Conservation (phyloP, 345 rosid genomes). For the Microthlaspi erraticum region DNA sequence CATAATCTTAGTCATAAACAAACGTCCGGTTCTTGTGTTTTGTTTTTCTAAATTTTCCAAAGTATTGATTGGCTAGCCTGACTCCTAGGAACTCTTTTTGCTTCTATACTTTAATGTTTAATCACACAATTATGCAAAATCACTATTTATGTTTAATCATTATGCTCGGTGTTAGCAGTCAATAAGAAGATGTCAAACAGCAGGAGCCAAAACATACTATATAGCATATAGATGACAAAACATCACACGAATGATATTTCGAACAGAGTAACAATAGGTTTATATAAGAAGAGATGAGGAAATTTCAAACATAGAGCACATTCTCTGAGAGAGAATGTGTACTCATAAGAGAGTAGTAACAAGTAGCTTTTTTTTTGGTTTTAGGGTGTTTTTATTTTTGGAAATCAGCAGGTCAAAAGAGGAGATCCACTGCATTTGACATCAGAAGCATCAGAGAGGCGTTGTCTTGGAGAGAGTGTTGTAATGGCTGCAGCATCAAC, state of each 20-base stretch:
- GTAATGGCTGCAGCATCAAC: conserved; percentile 74
- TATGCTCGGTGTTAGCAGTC: not conserved
- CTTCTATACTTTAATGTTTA: not conserved
- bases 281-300: conserved; percentile 3
- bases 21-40: conserved; percentile 21
- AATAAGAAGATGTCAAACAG: not conserved
- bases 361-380: not conserved
- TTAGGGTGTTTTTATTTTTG: too few relatives aligned
- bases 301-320: not conserved
- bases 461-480: conserved; percentile 80
- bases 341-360: not conserved
- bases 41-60: not conserved
- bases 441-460: conserved; percentile 86
- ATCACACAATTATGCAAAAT: not conserved
- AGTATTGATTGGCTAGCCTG: conserved; percentile 24
- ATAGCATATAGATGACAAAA: conserved; percentile 23
- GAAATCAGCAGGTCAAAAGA: conserved; percentile 82
- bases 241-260: conserved; percentile 29
- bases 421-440: conserved; percentile 88
- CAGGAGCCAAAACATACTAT: conserved; percentile 28
- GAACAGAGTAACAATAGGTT: conserved; percentile 6
- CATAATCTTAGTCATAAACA: too few relatives aligned
- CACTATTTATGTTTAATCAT: not conserved
- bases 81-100: conserved; percentile 13
- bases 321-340: conserved; percentile 29